Conservation (phyloP, 176 grass and related monocot species). For the Lolium multiflorum region DNA sequence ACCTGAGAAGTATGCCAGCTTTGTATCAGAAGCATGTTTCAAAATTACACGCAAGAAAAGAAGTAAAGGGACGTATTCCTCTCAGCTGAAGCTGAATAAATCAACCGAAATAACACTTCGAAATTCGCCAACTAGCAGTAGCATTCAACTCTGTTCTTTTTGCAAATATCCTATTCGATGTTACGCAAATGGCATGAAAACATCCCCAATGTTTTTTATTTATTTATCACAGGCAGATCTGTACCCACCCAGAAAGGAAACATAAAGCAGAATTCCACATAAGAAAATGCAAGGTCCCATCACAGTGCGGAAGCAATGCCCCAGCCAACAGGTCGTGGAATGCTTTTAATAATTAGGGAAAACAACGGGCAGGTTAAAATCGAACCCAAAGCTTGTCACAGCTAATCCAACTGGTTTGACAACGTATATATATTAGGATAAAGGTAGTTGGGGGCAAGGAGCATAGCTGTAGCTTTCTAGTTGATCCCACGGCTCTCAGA, state of each 20-base stretch:
- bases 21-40: conserved; percentile 1
- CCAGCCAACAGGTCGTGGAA: conserved; percentile 3
- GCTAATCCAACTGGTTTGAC: conserved; percentile 29
- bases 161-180: conserved; percentile 28
- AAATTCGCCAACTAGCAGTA: conserved; percentile 25
- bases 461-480: conserved; percentile 33
- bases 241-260: not conserved
- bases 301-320: conserved; percentile 24
- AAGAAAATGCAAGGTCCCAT: conserved; percentile 34
- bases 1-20: conserved; percentile 36
- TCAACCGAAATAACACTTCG: not conserved
- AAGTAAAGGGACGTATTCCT: conserved; percentile 14
- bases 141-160: not conserved
- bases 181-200: conserved; percentile 7
- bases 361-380: conserved; percentile 1
- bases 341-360: conserved; percentile 11
- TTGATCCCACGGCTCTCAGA: conserved; percentile 31
- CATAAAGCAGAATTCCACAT: conserved; percentile 20
- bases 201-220: not conserved
- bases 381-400: not conserved
- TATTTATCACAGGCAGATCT: conserved; percentile 8
- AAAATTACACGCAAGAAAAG: conserved; percentile 12
- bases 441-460: not conserved
- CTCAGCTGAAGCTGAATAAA: not conserved
- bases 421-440: not conserved